phyloP scores from a whole-genome alignment of 352 stramenopile species.

The Halophytophthora polymorphica region DNA sequence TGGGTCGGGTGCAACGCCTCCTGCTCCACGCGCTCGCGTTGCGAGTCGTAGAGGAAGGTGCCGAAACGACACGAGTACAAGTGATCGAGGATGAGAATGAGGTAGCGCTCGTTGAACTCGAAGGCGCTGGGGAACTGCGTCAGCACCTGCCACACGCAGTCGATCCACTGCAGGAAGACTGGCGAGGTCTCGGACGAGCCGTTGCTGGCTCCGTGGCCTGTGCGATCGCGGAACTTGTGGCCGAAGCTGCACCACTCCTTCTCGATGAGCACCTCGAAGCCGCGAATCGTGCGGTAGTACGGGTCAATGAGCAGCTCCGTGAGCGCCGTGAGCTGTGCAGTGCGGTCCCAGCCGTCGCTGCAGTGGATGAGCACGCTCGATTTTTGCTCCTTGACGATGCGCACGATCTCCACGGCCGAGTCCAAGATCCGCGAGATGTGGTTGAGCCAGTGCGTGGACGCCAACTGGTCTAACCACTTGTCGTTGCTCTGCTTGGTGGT shows the following conservation, averaged over 20 bases:
- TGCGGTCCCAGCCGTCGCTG: slow-evolving; percentile 98
- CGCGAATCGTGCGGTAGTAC: slow-evolving; percentile 86
- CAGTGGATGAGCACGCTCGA: slow-evolving; percentile 97
- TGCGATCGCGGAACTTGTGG: slow-evolving; percentile 85
- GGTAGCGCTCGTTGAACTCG: slow-evolving; percentile 83
- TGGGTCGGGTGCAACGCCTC: slow-evolving; percentile 51
- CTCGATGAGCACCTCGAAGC: slow-evolving; percentile 84
- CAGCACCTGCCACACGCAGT: slow-evolving; percentile 84
- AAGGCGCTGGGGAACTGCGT: slow-evolving; percentile 77
- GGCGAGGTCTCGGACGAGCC: slow-evolving; percentile 91
- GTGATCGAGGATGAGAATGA: slow-evolving; percentile 81
- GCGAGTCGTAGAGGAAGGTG: slow-evolving; percentile 97
- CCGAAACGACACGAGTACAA: slow-evolving; percentile 82
- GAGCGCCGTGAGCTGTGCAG: slow-evolving; percentile 81
- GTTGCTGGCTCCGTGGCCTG: slow-evolving; percentile 47
- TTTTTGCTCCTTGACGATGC: slow-evolving; percentile 72
- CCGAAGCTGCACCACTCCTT: slow-evolving; percentile 91
- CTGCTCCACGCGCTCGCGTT: slow-evolving; percentile 60
- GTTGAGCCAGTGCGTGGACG: slow-evolving; percentile 69
- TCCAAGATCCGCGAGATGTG: slow-evolving; percentile 79
- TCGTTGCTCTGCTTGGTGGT: slow-evolving; percentile 62
- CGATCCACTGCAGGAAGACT: slow-evolving; percentile 94
- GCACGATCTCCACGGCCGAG: slow-evolving; percentile 80
- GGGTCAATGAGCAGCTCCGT: slow-evolving; percentile 88
- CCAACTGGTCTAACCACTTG: slow-evolving; percentile 82